Evolutionary conservation across 306 rosid genomes (phyloP).

Genomic region (Gastrolobium bilobum): DNA sequence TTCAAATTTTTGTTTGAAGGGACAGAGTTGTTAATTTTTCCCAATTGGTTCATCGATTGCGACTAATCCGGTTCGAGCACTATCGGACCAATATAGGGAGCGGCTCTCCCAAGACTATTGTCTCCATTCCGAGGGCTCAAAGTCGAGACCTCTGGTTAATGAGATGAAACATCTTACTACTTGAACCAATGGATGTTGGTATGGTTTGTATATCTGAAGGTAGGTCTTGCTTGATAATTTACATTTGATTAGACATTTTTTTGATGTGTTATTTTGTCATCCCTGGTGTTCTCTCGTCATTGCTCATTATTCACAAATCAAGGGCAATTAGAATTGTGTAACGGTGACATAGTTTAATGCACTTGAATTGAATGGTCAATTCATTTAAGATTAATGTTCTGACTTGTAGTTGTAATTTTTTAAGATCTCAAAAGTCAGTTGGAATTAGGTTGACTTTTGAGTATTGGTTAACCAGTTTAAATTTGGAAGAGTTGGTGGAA

Average conservation of each 20-base stretch:
- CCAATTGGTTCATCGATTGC: too few relatives aligned
- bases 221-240: constrained; percentile 61
- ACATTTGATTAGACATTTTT: constrained; percentile 41
- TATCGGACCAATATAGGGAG: too few relatives aligned
- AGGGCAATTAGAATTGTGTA: constrained; percentile 42
- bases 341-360: constrained; percentile 40
- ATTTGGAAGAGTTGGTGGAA: constrained; percentile 45
- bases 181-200: too few relatives aligned
- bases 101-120: too few relatives aligned
- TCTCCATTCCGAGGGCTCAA: too few relatives aligned
- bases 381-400: constrained; percentile 5
- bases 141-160: too few relatives aligned
- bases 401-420: constrained; percentile 15
- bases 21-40: constrained; percentile 53
- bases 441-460: constrained; percentile 35
- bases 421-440: constrained; percentile 33
- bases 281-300: constrained; percentile 34
- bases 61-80: too few relatives aligned
- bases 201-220: constrained; percentile 65
- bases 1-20: constrained; percentile 76
- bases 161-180: too few relatives aligned
- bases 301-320: constrained; percentile 35
- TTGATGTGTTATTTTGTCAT: constrained; percentile 45
- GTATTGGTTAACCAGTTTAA: constrained; percentile 46
- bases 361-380: constrained; percentile 5